Percentiles rank a stretch among this genome's conserved stretches.
Evolutionary conservation across 2,329 filamentous ascomycete species (phyloP).

Genomic region (Drechslerella coelobrocha): DNA sequence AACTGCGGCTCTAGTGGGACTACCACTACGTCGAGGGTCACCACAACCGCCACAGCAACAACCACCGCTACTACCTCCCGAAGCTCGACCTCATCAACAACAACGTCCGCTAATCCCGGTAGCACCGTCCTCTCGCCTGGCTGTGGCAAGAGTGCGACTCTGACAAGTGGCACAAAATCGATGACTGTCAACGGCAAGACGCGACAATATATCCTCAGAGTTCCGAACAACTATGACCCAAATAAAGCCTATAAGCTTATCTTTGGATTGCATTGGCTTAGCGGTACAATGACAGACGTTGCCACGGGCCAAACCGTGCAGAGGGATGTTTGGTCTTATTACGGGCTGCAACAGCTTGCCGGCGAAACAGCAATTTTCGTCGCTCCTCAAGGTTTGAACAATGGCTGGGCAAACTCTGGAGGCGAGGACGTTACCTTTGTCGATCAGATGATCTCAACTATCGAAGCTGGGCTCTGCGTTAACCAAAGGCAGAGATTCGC

Average conservation of each 20-base stretch:
- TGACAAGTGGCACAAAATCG: slow-evolving; percentile 56
- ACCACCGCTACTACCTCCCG: slow-evolving; percentile 3
- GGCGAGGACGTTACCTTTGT: slow-evolving; percentile 61
- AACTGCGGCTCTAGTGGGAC: slow-evolving; percentile 3
- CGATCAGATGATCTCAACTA: slow-evolving; percentile 58
- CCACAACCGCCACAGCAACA: slow-evolving; percentile 13
- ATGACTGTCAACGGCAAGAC: slow-evolving; percentile 58
- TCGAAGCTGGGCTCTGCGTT: slow-evolving; percentile 60
- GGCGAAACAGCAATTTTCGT: slow-evolving; percentile 60
- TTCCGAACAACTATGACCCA: slow-evolving; percentile 60
- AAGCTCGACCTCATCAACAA: slow-evolving; percentile 3
- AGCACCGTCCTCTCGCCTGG: slow-evolving; percentile 19
- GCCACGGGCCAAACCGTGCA: slow-evolving; percentile 54
- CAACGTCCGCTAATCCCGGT: slow-evolving; percentile 2
- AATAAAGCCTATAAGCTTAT: slow-evolving; percentile 59
- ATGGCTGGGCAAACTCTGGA: slow-evolving; percentile 60
- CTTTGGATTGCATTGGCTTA: slow-evolving; percentile 60
- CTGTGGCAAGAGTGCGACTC: slow-evolving; percentile 27
- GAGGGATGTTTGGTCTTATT: slow-evolving; percentile 54
- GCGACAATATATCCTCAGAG: slow-evolving; percentile 59
- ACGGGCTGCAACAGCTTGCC: slow-evolving; percentile 59
- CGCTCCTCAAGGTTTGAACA: slow-evolving; percentile 59
- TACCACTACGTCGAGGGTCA: slow-evolving; percentile 1
- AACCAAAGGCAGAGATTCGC: slow-evolving; percentile 60
- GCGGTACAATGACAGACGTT: slow-evolving; percentile 59